Conservation (phyloP, 2,329 filamentous ascomycete genomes). For the Scytalidium lignicola region DNA sequence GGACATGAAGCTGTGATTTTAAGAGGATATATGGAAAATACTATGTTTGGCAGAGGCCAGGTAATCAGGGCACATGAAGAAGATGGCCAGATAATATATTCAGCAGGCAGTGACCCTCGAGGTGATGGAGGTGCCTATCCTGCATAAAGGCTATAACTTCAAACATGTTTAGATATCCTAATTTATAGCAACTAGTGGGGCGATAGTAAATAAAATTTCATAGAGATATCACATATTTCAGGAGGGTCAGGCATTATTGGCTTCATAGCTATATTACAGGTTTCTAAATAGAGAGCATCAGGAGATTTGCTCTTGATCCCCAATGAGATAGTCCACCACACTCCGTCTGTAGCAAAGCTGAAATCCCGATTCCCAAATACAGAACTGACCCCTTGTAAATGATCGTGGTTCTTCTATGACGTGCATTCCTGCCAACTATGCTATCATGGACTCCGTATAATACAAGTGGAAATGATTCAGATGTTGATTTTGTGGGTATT, state of each 20-base stretch:
- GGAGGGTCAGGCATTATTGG: neutral
- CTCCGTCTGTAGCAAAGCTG: neutral
- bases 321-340: neutral
- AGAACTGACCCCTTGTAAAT: neutral
- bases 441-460: neutral
- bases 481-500: neutral
- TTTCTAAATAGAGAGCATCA: neutral
- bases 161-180: neutral
- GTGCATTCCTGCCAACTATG: neutral
- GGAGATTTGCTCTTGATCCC: neutral
- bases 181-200: neutral
- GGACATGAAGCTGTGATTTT: slow-evolving; percentile 72
- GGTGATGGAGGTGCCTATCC: slow-evolving; percentile 72
- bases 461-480: neutral
- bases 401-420: neutral
- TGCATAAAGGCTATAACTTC: slow-evolving; percentile 22
- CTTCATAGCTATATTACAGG: neutral
- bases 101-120: slow-evolving; percentile 80
- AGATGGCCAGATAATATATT: slow-evolving; percentile 72
- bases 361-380: neutral
- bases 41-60: slow-evolving; percentile 80
- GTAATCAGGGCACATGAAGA: slow-evolving; percentile 76
- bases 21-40: slow-evolving; percentile 52
- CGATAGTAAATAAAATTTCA: neutral
- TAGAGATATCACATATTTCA: too few species aligned